Evolutionary conservation across 2,329 filamentous ascomycete genomes (phyloP).

Genomic region (Colletotrichum horii): DNA sequence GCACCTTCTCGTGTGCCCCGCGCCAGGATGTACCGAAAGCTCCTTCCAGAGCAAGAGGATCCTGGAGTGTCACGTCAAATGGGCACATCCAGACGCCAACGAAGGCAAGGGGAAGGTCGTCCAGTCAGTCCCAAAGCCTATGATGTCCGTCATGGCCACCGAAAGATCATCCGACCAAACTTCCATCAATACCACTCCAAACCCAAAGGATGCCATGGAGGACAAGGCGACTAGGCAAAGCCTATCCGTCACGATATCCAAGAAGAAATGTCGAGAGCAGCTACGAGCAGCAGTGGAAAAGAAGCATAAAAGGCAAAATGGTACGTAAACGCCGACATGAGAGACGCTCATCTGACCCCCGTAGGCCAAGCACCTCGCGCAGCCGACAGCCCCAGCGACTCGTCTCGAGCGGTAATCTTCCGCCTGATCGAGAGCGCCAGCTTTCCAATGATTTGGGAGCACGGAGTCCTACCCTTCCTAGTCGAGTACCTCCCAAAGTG

Average conservation of each 20-base stretch:
- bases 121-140: slow-evolving; percentile 16
- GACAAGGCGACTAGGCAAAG: slow-evolving; percentile 25
- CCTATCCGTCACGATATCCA: slow-evolving; percentile 34
- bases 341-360: neutral
- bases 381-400: slow-evolving; percentile 36
- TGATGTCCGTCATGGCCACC: neutral
- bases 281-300: slow-evolving; percentile 39
- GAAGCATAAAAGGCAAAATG: slow-evolving; percentile 32
- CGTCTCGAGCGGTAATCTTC: slow-evolving; percentile 29
- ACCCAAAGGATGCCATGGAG: slow-evolving; percentile 7
- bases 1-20: slow-evolving; percentile 47
- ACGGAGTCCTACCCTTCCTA: slow-evolving; percentile 48
- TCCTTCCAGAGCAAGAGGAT: slow-evolving; percentile 37
- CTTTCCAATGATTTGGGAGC: slow-evolving; percentile 48
- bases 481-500: slow-evolving; percentile 45
- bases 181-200: neutral
- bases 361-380: slow-evolving; percentile 29
- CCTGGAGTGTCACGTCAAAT: slow-evolving; percentile 41
- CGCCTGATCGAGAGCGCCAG: slow-evolving; percentile 36
- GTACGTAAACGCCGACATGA: slow-evolving; percentile 8
- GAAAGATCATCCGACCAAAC: neutral
- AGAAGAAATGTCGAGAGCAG: slow-evolving; percentile 40
- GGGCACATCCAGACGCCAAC: slow-evolving; percentile 34
- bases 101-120: neutral
- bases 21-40: slow-evolving; percentile 41